phyloP scores from a whole-genome alignment of 2,329 filamentous ascomycete genomes.

The Thermomyces lanuginosus region DNA sequence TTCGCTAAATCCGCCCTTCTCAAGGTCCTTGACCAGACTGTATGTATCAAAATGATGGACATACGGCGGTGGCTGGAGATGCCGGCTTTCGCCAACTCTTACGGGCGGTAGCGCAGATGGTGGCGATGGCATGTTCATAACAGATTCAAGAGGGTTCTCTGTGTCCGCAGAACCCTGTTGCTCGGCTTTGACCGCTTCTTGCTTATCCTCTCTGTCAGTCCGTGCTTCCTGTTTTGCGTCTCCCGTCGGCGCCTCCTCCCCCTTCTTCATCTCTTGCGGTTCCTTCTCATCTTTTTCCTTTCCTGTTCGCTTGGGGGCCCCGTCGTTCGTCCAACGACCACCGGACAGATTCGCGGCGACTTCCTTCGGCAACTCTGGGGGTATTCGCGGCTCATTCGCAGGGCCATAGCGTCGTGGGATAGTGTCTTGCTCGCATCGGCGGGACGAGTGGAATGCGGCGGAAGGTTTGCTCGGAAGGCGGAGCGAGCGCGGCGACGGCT shows the following conservation, averaged over 20 bases:
- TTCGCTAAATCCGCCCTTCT: slow-evolving; percentile 51
- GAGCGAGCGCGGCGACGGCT: slow-evolving; percentile 27
- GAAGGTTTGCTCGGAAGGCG: slow-evolving; percentile 17
- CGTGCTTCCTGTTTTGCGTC: slow-evolving; percentile 1
- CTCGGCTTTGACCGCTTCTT: slow-evolving; percentile 1
- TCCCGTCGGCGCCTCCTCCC: slow-evolving; percentile 2
- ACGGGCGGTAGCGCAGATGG: slow-evolving; percentile 14
- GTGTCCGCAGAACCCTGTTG: slow-evolving; percentile 4
- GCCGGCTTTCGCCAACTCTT: slow-evolving; percentile 40
- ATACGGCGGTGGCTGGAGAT: slow-evolving; percentile 55
- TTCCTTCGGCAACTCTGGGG: slow-evolving; percentile 21
- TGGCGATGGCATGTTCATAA: slow-evolving; percentile 27
- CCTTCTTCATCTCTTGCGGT: slow-evolving; percentile 1
- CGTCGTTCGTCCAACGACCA: slow-evolving; percentile 5
- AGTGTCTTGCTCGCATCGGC: slow-evolving; percentile 19
- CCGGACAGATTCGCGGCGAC: slow-evolving; percentile 8
- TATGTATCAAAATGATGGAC: slow-evolving; percentile 97
- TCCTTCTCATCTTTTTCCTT: background rate
- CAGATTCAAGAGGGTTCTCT: slow-evolving; percentile 21
- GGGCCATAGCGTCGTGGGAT: slow-evolving; percentile 32
- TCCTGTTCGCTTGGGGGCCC: background rate
- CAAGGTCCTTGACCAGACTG: slow-evolving; percentile 65
- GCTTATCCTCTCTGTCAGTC: background rate
- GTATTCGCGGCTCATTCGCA: slow-evolving; percentile 26
- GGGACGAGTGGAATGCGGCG: slow-evolving; percentile 22